Conservation (phyloP, 2,329 filamentous ascomycete genomes). For the Pochonia chlamydosporia region DNA sequence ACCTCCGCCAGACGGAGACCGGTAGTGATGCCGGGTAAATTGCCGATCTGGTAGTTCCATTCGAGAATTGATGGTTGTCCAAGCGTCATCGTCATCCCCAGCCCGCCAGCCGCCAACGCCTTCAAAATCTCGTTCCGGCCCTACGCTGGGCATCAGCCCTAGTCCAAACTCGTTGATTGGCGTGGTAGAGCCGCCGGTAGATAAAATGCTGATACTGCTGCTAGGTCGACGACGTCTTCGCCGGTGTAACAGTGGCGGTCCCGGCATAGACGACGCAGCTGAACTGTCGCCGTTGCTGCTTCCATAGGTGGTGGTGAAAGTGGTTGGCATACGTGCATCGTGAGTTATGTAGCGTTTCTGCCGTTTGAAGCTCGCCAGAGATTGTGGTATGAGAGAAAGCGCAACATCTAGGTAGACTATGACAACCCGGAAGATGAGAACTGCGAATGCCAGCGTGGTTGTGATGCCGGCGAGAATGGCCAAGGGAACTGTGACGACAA, state of each 20-base stretch:
- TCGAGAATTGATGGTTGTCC: slow-evolving; percentile 48
- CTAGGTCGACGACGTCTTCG: slow-evolving; percentile 28
- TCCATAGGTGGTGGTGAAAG: slow-evolving; percentile 13
- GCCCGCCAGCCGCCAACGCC: slow-evolving; percentile 54
- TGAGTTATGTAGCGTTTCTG: slow-evolving; percentile 17
- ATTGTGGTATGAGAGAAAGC: slow-evolving; percentile 50
- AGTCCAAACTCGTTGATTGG: slow-evolving; percentile 30
- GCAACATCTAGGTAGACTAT: slow-evolving; percentile 60
- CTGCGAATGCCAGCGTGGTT: slow-evolving; percentile 53
- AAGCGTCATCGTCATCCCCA: slow-evolving; percentile 37
- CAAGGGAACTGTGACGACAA: slow-evolving; percentile 57
- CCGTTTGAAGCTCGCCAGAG: slow-evolving; percentile 37
- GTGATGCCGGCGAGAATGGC: slow-evolving; percentile 59
- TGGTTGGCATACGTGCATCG: slow-evolving; percentile 3
- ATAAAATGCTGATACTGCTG: slow-evolving; percentile 24
- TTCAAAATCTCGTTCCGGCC: slow-evolving; percentile 51
- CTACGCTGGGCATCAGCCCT: slow-evolving; percentile 40
- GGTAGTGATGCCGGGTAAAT: slow-evolving; percentile 33
- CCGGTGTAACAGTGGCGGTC: slow-evolving; percentile 10
- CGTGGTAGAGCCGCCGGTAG: slow-evolving; percentile 26
- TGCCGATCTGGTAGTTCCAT: slow-evolving; percentile 42
- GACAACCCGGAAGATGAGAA: slow-evolving; percentile 54
- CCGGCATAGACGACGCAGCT: slow-evolving; percentile 7
- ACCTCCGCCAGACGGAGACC: slow-evolving; percentile 33
- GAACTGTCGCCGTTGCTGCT: slow-evolving; percentile 14